Evolutionary conservation across 1,284 basidiomycete genomes (phyloP).

Genomic region (Puccinia coronata): DNA sequence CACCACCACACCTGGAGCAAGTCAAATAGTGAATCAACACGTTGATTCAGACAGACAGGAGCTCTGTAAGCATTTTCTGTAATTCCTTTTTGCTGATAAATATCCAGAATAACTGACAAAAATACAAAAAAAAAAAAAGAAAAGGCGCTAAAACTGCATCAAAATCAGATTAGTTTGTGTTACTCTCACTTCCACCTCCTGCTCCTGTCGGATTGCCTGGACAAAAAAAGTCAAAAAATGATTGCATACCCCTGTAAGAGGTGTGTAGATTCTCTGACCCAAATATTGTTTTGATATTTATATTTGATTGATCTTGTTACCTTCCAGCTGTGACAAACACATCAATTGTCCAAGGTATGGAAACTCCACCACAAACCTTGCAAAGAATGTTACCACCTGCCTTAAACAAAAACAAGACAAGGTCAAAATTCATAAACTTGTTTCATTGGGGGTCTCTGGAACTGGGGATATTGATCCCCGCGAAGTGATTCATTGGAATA

Average conservation of each 20-base stretch:
- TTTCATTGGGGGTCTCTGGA: neutral
- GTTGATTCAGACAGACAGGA: slow-evolving; percentile 1
- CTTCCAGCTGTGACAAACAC: neutral
- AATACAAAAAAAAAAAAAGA: neutral
- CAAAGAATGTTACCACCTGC: neutral
- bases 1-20: too few species aligned
- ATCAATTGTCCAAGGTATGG: neutral
- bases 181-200: neutral
- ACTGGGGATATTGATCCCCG: slow-evolving; percentile 19
- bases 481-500: neutral
- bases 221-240: neutral
- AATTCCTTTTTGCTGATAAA: neutral
- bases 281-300: too few species aligned
- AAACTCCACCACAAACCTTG: neutral
- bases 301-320: too few species aligned
- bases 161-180: neutral
- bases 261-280: neutral
- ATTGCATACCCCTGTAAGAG: neutral
- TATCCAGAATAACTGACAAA: neutral
- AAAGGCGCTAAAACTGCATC: neutral
- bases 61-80: neutral
- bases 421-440: slow-evolving; percentile 3
- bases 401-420: neutral
- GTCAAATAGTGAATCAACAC: too few species aligned
- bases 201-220: neutral